Evolutionary conservation across 805 yeast species (phyloP).

Genomic region (Suhomyces pyralidae): DNA sequence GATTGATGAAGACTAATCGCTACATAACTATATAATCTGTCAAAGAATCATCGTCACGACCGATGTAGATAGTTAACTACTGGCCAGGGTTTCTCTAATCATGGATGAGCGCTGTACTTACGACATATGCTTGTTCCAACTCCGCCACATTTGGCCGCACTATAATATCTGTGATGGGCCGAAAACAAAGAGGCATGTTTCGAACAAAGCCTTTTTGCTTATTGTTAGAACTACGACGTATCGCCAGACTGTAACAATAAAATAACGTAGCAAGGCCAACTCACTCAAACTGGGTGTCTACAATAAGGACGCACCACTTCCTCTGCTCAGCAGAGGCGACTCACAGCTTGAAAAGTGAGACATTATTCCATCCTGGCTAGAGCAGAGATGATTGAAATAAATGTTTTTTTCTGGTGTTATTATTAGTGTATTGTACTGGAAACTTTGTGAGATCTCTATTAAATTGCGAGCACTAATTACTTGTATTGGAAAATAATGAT

Average conservation of each 20-base stretch:
- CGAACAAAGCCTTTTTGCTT: not conserved
- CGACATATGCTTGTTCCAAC: not conserved
- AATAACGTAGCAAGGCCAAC: conserved; percentile 9
- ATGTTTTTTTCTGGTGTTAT: not conserved
- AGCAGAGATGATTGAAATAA: not conserved
- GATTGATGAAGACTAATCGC: not conserved
- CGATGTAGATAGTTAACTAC: not conserved
- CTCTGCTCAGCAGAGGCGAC: not conserved
- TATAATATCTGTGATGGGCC: not conserved
- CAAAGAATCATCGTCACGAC: not conserved
- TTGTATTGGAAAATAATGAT: not conserved
- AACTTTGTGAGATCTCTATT: not conserved
- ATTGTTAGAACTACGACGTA: not conserved
- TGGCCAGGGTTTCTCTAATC: not conserved
- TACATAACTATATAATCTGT: not conserved
- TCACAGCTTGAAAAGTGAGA: not conserved
- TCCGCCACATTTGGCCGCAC: not conserved
- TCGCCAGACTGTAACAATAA: not conserved
- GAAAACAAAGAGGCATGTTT: not conserved
- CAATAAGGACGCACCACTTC: not conserved
- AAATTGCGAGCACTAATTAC: not conserved
- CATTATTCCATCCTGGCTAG: not conserved
- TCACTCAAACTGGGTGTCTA: not conserved
- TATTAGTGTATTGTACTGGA: not conserved
- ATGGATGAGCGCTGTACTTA: not conserved